phyloP scores from a whole-genome alignment of 768 basidiomycete species.

The Tylopilus sp. region DNA sequence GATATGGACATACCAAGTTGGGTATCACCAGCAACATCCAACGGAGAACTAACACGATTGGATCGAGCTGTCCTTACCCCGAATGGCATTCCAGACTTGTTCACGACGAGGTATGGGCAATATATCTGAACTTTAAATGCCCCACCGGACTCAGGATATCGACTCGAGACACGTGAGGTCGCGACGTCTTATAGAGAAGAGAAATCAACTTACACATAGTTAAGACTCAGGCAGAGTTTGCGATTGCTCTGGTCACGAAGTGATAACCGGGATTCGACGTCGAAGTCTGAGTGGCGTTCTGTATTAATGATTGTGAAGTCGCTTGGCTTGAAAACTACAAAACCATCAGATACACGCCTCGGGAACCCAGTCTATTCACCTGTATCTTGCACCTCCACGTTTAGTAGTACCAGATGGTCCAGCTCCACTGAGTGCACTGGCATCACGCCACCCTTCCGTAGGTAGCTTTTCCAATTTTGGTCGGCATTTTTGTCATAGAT shows the following conservation, averaged over 20 bases:
- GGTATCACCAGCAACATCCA: conserved; percentile 83
- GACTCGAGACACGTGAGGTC: conserved; percentile 37
- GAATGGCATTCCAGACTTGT: conserved; percentile 90
- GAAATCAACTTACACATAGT: conserved; percentile 73
- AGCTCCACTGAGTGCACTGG: conserved; percentile 96
- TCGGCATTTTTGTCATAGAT: conserved; percentile 95
- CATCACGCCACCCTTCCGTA: conserved; percentile 91
- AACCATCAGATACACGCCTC: neutral
- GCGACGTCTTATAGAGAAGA: neutral
- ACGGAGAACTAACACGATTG: conserved; percentile 56
- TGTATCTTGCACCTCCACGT: conserved; percentile 87
- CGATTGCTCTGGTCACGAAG: conserved; percentile 71
- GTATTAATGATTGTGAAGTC: conserved; percentile 98
- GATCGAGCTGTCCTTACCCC: conserved; percentile 61
- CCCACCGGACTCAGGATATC: conserved; percentile 86
- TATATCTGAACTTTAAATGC: conserved; percentile 97
- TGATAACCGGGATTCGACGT: conserved; percentile 67
- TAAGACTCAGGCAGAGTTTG: conserved; percentile 78
- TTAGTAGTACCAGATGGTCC: conserved; percentile 83
- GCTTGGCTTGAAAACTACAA: conserved; percentile 81
- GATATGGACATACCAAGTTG: conserved; percentile 46
- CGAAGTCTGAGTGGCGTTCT: conserved; percentile 86
- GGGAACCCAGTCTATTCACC: conserved; percentile 41
- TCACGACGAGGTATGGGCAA: conserved; percentile 83
- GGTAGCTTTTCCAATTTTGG: conserved; percentile 92